A percentile compares a stretch with the other conserved stretches of the same genome.
phyloP scores from a whole-genome alignment of 306 rosid genomes.

The Vicia faba region DNA sequence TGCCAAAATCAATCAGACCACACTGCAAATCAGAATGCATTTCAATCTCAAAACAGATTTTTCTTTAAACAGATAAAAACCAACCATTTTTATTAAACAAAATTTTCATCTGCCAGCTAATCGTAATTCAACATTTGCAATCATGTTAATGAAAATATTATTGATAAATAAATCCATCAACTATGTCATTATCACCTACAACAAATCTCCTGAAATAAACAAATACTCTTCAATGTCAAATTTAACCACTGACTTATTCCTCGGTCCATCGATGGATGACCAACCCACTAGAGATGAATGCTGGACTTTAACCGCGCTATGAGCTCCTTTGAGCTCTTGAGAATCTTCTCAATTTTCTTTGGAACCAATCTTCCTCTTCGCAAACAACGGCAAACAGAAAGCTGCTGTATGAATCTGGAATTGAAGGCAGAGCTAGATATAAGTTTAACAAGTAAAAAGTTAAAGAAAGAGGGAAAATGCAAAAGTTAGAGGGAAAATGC shows the following conservation, averaged over 20 bases:
- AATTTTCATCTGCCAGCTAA: constrained; percentile 5
- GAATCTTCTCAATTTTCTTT: constrained; percentile 48
- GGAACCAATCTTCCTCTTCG: constrained; percentile 76
- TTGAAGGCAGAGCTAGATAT: constrained; percentile 8
- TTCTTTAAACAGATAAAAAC: neutral
- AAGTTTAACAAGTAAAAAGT: constrained; percentile 7
- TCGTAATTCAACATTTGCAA: constrained; percentile 10
- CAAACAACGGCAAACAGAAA: constrained; percentile 93
- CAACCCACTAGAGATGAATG: constrained; percentile 32
- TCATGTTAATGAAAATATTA: constrained; percentile 23
- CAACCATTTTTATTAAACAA: constrained; percentile 23
- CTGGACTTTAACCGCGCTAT: constrained; percentile 34
- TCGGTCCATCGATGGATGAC: constrained; percentile 39
- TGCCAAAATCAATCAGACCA: too few relatives aligned
- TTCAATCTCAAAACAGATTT: too few relatives aligned
- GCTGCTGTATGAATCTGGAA: constrained; percentile 89
- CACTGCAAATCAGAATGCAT: too few relatives aligned
- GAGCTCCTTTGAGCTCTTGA: constrained; percentile 37
- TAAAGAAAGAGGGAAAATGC: constrained; percentile 10
- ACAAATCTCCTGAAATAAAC: constrained; percentile 39
- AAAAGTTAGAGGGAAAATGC: constrained; percentile 9
- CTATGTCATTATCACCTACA: constrained; percentile 37
- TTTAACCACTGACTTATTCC: constrained; percentile 50
- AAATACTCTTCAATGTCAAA: constrained; percentile 41
- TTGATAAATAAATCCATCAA: constrained; percentile 36